Evolutionary conservation across 495 filamentous ascomycete genomes (phyloP), one percentile per base, ranked within the genome.

Genomic region (Talaromyces wortmannii): DNA sequence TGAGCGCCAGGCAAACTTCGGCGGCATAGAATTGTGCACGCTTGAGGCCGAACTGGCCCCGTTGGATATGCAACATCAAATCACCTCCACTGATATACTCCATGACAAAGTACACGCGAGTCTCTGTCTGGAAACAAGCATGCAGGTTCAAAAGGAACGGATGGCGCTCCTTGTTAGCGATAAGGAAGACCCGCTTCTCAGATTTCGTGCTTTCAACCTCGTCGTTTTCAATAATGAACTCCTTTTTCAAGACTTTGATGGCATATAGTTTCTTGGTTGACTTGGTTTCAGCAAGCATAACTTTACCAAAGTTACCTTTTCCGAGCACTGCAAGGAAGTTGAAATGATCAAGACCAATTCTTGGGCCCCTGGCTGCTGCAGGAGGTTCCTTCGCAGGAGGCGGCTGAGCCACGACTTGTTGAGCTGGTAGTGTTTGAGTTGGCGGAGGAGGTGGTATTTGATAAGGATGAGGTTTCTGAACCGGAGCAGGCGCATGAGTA

Each of bases 161-260:
- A 67, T 99, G 94, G 4, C 90, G 88, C 64, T 97, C 94, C 69
- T 96, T 95, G 73, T 99, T 99, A 16, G 94, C 94, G 67, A 99
- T 85, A 62, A 99, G 71, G 73, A 97, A 92, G 32, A 99, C 94
- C 56, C 95, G 81, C 79, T 97, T 97, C 75, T 99, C 94, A 5
- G 95, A 97, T 64, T 91, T 86, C 40, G 88, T 95, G 74, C 95
- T 97, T 69, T 99, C 94, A n/a, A 99, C 94, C 71, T 99, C 94
- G 70, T 99, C 94, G 60, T 99, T 96, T 68, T 99, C 94, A 56
- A 99, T 99, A 66, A 99, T 99, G 69, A 99, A 99, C 61, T 99
- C 94, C 77, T 99, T 99, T 81, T 99, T 99, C 63, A 99, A 77
- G 31, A 99, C 94, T 71, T 99, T 99, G 71, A 99, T 99, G 52